These are phyloP conservation scores for Aspergillus felis DNA, from an alignment of 2,329 filamentous ascomycete genomes.

Conservation along the genomic window DNA sequence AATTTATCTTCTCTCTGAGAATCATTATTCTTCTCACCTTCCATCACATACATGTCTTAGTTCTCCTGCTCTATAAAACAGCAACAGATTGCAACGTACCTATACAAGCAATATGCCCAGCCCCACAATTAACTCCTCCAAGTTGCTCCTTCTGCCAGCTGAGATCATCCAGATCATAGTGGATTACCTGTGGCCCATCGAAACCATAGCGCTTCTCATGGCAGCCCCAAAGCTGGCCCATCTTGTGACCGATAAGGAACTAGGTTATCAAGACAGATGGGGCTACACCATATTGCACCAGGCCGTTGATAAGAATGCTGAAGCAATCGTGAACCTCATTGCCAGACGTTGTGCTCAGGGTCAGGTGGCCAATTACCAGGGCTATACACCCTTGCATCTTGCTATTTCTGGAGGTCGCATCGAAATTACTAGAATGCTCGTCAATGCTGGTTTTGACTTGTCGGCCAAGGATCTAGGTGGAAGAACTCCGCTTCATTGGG, in stretches of 20 bases:
- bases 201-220: neutral
- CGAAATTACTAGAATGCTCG: neutral
- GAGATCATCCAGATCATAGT: neutral
- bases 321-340: no score
- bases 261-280: neutral
- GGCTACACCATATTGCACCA: neutral
- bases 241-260: neutral
- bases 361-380: no score
- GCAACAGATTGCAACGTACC: no score
- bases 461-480: neutral
- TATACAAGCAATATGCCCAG: no score
- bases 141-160: no score
- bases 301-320: neutral
- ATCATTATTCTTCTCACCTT: no score
- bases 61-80: neutral
- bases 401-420: neutral
- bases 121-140: no score
- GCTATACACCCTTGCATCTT: neutral
- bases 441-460: neutral
- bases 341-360: no score
- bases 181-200: neutral
- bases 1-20: no score
- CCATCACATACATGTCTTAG: no score
- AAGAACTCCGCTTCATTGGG: neutral
- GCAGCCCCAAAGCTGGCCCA: neutral